phyloP scores from a whole-genome alignment of 768 basidiomycete species.

The Inosperma sp. region DNA sequence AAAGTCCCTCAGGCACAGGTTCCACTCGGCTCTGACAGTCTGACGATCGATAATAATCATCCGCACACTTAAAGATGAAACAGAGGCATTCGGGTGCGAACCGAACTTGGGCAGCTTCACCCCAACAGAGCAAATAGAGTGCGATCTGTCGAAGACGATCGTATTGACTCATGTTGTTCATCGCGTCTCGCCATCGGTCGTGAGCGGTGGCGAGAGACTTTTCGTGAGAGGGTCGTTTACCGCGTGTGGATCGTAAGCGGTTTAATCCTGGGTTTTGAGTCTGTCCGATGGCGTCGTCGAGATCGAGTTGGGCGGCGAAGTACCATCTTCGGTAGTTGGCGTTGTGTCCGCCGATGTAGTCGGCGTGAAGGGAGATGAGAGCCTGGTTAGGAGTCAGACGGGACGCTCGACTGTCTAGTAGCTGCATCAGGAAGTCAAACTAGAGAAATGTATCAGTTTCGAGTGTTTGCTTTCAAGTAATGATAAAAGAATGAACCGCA shows the following conservation, averaged over 20 bases:
- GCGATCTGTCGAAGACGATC: conserved; percentile 96
- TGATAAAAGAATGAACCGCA: not conserved
- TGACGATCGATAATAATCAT: conserved; percentile 98
- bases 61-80: conserved; percentile 99
- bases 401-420: conserved; percentile 93
- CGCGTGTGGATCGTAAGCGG: conserved; percentile 69
- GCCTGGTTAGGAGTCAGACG: conserved; percentile 97
- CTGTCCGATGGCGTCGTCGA: conserved; percentile 94
- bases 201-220: conserved; percentile 76
- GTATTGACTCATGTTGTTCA: conserved; percentile 99
- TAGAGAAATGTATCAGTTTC: conserved; percentile 29
- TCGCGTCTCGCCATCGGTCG: conserved; percentile 93
- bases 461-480: conserved; percentile 9
- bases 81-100: conserved; percentile 96
- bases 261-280: conserved; percentile 87
- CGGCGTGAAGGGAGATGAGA: conserved; percentile 90
- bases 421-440: conserved; percentile 98
- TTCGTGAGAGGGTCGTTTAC: conserved; percentile 49
- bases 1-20: conserved; percentile 93
- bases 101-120: conserved; percentile 95
- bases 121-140: conserved; percentile 93
- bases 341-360: conserved; percentile 97
- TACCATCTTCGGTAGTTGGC: conserved; percentile 99
- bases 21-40: conserved; percentile 93
- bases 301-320: conserved; percentile 97